Conservation (phyloP, 164 flowering plant genomes). For the Santalum album region DNA sequence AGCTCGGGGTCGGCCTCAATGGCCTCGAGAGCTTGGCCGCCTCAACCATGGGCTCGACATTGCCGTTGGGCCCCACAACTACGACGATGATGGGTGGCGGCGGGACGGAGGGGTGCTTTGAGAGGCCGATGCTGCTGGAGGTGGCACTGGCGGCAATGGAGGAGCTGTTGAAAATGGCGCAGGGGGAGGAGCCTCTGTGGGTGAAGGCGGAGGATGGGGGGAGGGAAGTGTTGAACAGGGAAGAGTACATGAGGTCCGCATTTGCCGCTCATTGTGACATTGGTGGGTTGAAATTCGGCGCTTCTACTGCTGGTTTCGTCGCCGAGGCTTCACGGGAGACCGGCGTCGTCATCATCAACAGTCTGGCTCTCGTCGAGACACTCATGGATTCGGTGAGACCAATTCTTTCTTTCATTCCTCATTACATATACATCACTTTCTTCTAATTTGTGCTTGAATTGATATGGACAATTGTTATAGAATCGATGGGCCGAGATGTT, state of each 20-base stretch:
- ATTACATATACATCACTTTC: too few relatives aligned
- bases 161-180: slow-evolving; percentile 54
- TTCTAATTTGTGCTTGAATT: too few relatives aligned
- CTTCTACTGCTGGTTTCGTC: slow-evolving; percentile 31
- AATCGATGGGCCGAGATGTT: slow-evolving; percentile 61
- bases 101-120: too few relatives aligned
- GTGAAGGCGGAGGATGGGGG: slow-evolving; percentile 15
- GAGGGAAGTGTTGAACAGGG: slow-evolving; percentile 35
- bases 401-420: not conserved
- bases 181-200: slow-evolving; percentile 62
- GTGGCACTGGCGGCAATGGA: slow-evolving; percentile 68
- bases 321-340: slow-evolving; percentile 69
- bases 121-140: too few relatives aligned
- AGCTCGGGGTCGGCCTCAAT: slow-evolving; percentile 48
- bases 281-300: slow-evolving; percentile 17
- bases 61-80: too few relatives aligned
- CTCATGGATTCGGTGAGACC: slow-evolving; percentile 71
- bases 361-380: slow-evolving; percentile 59
- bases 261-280: too few relatives aligned
- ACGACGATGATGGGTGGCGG: too few relatives aligned
- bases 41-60: too few relatives aligned
- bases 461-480: too few relatives aligned
- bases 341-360: slow-evolving; percentile 63
- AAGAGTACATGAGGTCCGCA: slow-evolving; percentile 61
- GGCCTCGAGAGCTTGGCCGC: too few relatives aligned